Conservation (phyloP, 345 rosid species). For the Arabidopsis thaliana region DNA sequence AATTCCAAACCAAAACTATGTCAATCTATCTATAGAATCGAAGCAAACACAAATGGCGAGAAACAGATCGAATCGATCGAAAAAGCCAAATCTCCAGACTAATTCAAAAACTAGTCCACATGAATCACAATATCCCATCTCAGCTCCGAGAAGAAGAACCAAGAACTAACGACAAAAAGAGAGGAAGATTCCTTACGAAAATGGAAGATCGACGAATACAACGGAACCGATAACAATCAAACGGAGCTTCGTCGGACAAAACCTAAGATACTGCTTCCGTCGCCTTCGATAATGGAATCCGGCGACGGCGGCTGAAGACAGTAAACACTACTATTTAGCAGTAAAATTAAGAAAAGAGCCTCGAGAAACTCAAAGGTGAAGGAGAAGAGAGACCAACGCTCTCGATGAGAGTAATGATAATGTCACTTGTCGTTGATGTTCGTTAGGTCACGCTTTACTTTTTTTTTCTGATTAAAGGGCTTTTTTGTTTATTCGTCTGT, state of each 20-base stretch:
- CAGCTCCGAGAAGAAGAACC: constrained; percentile 14
- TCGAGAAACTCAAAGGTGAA: constrained; percentile 33
- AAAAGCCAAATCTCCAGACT: neutral
- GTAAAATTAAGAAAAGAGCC: neutral
- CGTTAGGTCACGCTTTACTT: constrained; percentile 26
- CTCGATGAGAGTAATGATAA: constrained; percentile 35
- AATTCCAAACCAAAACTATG: neutral
- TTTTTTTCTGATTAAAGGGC: neutral
- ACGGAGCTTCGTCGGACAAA: constrained; percentile 8
- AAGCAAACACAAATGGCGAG: constrained; percentile 16
- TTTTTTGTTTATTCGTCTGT: constrained; percentile 41
- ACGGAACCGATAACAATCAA: neutral
- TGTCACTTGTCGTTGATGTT: constrained; percentile 39
- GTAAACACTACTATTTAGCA: constrained; percentile 21
- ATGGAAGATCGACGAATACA: constrained; percentile 33
- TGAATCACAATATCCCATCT: neutral
- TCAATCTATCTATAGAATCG: neutral
- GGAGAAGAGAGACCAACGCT: constrained; percentile 8
- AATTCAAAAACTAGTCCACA: neutral
- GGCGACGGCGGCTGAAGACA: constrained; percentile 45
- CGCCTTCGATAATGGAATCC: constrained; percentile 43
- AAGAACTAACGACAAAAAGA: neutral
- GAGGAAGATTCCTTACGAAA: constrained; percentile 29
- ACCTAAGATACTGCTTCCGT: constrained; percentile 33
- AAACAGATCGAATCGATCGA: constrained; percentile 14